Conservation (phyloP, 768 basidiomycete species). For the Cystofilobasidium ferigula region DNA sequence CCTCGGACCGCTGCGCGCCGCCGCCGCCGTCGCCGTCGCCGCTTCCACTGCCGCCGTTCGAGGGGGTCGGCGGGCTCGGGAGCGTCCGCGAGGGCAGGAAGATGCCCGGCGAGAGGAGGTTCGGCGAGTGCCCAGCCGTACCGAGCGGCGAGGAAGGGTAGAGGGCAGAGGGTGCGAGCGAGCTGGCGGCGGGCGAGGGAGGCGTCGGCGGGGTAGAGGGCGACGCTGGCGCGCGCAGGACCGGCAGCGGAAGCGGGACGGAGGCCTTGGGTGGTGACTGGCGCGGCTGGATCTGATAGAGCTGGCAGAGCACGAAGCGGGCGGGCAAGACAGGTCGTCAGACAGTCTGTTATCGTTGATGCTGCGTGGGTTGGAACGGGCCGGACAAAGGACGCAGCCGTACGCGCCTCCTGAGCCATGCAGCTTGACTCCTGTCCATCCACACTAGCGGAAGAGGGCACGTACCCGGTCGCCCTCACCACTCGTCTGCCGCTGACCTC, state of each 20-base stretch:
- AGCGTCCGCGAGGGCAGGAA: not conserved
- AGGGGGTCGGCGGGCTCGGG: not conserved
- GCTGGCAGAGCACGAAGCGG: conserved; percentile 10
- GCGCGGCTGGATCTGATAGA: not conserved
- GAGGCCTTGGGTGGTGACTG: not conserved
- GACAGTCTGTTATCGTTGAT: not conserved
- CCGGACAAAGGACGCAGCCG: not conserved
- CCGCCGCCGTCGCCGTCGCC: too few species aligned
- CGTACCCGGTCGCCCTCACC: not conserved
- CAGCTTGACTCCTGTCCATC: not conserved
- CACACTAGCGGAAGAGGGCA: not conserved
- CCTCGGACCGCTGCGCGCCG: not conserved
- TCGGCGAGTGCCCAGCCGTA: conserved; percentile 16
- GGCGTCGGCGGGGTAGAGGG: not conserved
- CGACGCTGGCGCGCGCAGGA: not conserved
- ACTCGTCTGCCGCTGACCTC: not conserved
- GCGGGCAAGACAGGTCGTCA: not conserved
- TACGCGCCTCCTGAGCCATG: not conserved
- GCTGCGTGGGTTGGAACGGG: not conserved
- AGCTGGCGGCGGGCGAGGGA: not conserved
- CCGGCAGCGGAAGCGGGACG: not conserved
- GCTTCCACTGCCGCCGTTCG: not conserved
- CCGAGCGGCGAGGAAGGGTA: conserved; percentile 13
- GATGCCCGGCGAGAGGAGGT: not conserved
- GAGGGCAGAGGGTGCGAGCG: conserved; percentile 1